A percentile compares a stretch with the other conserved stretches of the same genome.
Evolutionary conservation across 2,329 filamentous ascomycete species (phyloP).

Genomic region (Rachicladosporium sp.): DNA sequence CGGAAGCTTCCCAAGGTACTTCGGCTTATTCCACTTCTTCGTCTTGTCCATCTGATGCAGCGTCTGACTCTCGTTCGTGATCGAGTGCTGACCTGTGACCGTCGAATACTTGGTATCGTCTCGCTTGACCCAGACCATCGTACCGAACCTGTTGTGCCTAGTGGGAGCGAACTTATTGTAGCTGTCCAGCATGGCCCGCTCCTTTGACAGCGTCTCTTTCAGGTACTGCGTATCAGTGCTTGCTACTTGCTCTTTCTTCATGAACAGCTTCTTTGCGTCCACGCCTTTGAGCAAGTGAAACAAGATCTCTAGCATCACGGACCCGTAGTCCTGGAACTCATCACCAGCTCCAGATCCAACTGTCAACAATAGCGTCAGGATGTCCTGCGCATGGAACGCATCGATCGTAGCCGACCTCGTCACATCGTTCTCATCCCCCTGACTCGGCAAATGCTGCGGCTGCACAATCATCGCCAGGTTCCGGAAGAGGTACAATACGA

Average conservation of each 20-base stretch:
- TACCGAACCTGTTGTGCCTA: constrained; percentile 86
- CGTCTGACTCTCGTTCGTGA: constrained; percentile 59
- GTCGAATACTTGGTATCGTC: constrained; percentile 75
- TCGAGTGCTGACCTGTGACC: constrained; percentile 75
- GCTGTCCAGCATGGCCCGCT: constrained; percentile 67
- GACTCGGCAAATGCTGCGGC: constrained; percentile 57
- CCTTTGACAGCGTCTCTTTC: constrained; percentile 61
- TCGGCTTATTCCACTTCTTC: constrained; percentile 82
- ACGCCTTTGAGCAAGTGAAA: constrained; percentile 90
- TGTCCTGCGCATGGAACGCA: constrained; percentile 80
- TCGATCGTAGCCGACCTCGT: constrained; percentile 81
- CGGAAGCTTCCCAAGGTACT: constrained; percentile 33
- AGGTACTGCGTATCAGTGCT: constrained; percentile 62
- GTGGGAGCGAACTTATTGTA: constrained; percentile 70
- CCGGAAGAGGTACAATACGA: constrained; percentile 76
- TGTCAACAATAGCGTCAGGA: constrained; percentile 73
- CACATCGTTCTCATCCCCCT: constrained; percentile 81
- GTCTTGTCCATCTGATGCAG: constrained; percentile 80
- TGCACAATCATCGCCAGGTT: constrained; percentile 80
- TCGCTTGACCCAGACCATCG: constrained; percentile 92
- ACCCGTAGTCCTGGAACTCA: constrained; percentile 81
- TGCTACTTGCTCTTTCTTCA: constrained; percentile 61
- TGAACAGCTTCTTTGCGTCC: constrained; percentile 71
- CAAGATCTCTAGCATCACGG: constrained; percentile 78
- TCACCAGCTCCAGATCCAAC: constrained; percentile 87